Conservation (phyloP, 2,329 filamentous ascomycete genomes). For the Chrysoporthe cubensis region DNA sequence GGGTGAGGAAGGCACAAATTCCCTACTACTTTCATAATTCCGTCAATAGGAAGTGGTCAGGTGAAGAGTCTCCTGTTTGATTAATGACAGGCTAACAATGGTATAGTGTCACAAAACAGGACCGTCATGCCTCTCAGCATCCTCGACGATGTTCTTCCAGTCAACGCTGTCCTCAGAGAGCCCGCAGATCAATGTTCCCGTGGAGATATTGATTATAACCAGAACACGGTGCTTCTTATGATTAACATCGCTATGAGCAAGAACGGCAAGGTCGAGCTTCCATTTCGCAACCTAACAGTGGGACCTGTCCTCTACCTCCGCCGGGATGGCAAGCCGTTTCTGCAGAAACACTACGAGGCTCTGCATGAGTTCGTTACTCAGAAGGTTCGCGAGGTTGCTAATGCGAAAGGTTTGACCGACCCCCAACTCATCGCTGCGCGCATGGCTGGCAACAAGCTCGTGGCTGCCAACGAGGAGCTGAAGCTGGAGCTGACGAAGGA, state of each 20-base stretch:
- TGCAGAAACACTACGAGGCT: background rate
- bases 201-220: background rate
- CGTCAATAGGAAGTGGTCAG: background rate
- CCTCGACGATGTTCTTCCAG: background rate
- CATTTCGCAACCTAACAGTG: background rate
- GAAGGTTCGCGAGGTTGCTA: background rate
- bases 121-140: background rate
- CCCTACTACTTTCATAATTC: too few species aligned
- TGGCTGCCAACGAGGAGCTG: background rate
- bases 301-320: constrained; percentile 11
- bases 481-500: background rate
- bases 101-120: background rate
- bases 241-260: background rate
- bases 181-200: background rate
- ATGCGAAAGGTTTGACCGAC: background rate
- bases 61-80: background rate
- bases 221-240: background rate
- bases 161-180: background rate
- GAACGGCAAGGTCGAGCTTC: background rate
- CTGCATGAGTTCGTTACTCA: background rate
- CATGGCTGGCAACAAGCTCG: background rate
- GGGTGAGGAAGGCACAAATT: too few species aligned
- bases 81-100: background rate
- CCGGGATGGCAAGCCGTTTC: constrained; percentile 1
- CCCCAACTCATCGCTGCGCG: background rate